Conservation (phyloP, 2,329 filamentous ascomycete genomes). For the Kalmusia sp. region DNA sequence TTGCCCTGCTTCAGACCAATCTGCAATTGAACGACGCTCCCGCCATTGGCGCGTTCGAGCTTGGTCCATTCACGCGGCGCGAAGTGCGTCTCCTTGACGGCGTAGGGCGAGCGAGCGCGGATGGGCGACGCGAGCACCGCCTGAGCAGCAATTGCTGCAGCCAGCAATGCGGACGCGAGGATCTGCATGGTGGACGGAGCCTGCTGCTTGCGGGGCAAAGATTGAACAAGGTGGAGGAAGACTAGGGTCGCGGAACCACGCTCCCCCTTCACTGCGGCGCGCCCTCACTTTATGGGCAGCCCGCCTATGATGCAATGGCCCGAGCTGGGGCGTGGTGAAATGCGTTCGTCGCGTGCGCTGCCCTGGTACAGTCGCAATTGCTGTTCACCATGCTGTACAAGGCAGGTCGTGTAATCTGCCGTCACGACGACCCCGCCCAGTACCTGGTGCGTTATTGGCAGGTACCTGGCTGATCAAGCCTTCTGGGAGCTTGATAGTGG, state of each 20-base stretch:
- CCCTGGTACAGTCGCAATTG: conserved; percentile 3
- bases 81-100: conserved; percentile 63
- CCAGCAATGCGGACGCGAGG: conserved; percentile 31
- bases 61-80: conserved; percentile 61
- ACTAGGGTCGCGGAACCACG: not conserved
- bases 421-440: conserved; percentile 2
- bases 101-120: conserved; percentile 51
- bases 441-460: conserved; percentile 11
- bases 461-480: conserved; percentile 21
- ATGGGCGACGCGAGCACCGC: conserved; percentile 46
- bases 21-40: conserved; percentile 60
- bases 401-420: conserved; percentile 17
- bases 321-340: not conserved
- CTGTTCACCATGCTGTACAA: conserved; percentile 3
- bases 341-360: not conserved
- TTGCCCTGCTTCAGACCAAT: conserved; percentile 66
- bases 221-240: not conserved
- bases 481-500: conserved; percentile 13
- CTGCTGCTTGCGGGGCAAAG: not conserved
- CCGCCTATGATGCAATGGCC: conserved; percentile 6
- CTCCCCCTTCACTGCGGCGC: not conserved
- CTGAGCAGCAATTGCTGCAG: conserved; percentile 34
- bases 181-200: conserved; percentile 28
- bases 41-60: conserved; percentile 55
- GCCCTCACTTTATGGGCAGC: not conserved